Evolutionary conservation across 2,329 filamentous ascomycete species (phyloP).

Genomic region (Orbilia quercus): DNA sequence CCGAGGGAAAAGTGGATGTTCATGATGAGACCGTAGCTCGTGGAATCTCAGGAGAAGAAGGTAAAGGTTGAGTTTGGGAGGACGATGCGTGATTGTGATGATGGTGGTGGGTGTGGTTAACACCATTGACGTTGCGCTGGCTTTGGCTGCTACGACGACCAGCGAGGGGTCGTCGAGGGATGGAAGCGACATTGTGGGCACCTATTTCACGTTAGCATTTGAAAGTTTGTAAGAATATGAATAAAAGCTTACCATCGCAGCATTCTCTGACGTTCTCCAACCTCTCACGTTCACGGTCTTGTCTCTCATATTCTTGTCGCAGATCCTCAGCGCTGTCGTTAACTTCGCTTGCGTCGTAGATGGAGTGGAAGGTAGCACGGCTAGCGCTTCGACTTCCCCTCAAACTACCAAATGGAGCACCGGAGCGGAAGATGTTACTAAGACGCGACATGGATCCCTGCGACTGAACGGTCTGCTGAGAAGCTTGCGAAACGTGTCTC

Average conservation of each 20-base stretch:
- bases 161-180: constrained; percentile 62
- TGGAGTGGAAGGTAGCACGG: constrained; percentile 64
- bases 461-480: constrained; percentile 59
- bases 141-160: constrained; percentile 64
- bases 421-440: constrained; percentile 71
- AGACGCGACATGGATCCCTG: constrained; percentile 70
- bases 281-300: constrained; percentile 79
- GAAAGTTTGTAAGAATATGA: constrained; percentile 3
- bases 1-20: neutral
- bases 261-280: constrained; percentile 96
- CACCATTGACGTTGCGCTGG: constrained; percentile 63
- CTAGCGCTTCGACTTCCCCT: constrained; percentile 67
- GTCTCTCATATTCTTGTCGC: constrained; percentile 79
- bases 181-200: constrained; percentile 77
- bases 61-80: constrained; percentile 26
- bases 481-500: constrained; percentile 50
- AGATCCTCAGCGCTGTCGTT: constrained; percentile 86
- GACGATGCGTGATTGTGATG: constrained; percentile 30
- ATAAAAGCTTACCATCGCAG: constrained; percentile 82
- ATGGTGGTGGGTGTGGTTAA: constrained; percentile 19
- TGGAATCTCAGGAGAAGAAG: constrained; percentile 45
- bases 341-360: constrained; percentile 70
- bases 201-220: constrained; percentile 65
- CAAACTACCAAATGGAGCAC: constrained; percentile 65
- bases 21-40: constrained; percentile 44